Evolutionary conservation across 192 early-diverging fungal species (phyloP), one percentile per base, ranked within the genome.

Genomic region (Tieghemiomyces parasiticus): DNA sequence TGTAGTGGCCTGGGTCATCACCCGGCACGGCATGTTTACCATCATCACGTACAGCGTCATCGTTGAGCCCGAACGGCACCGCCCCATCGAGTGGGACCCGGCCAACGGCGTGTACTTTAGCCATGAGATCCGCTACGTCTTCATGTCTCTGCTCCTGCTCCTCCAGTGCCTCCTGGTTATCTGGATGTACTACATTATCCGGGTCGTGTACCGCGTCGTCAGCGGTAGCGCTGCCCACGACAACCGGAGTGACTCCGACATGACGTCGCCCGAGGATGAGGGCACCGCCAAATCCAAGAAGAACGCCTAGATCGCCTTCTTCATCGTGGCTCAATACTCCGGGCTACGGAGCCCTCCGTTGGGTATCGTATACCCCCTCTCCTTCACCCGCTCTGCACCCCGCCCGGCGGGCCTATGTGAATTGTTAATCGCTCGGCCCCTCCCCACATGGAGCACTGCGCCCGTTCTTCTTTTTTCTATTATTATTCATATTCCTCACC

Each of bases 1-100:
- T 55, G 67, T 89, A 49, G 25, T 85, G 10, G 74, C 79, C 26
- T 90, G 89, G 89, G 46, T 83, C 32, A 81, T 83, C 25, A 87
- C 86, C 2, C 81, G 89, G 24, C 81, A 88, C 60, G 86, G 81
- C 60, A 59, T 86, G 38, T 88, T 85, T 62, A 76, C 78, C 4
- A 72, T 74, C 35, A 82, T 89, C 34, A 69, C 81, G 44, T 67
- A 70, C 49, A 77, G 77, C 54, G 76, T 80, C 29, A 61, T 65
- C n/a, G 74, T 68, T 9, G 82, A 81, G 42, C 73, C 82, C 30
- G 80, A 78, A 42, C 65, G 71, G 30, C 74, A 79, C 53, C 62
- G 64, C 24, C 69, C 75, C 54, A 64, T 69, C 51, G 60, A 65
- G 16, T 61, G 69, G 35, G 74, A 75, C 60, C 75, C 76, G 26